Percentiles rank a stretch among this genome's conserved stretches.
phyloP scores from a whole-genome alignment of 805 yeast genomes.

The Metschnikowia kunwiensis region DNA sequence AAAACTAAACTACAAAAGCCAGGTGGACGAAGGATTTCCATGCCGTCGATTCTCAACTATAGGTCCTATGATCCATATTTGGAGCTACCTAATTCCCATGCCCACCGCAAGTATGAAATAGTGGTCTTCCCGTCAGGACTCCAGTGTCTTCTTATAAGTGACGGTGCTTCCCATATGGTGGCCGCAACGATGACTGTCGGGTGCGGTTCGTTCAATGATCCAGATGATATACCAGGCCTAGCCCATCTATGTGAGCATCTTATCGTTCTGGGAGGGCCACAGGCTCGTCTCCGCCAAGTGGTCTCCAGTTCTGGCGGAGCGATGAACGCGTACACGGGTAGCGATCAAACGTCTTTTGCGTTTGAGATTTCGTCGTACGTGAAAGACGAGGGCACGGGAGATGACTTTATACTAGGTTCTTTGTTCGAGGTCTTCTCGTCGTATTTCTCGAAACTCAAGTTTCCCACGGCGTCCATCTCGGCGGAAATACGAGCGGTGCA shows the following conservation, averaged over 20 bases:
- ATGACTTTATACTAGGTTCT: constrained; percentile 41
- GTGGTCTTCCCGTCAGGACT: constrained; percentile 67
- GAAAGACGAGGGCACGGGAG: constrained; percentile 17
- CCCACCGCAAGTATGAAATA: constrained; percentile 41
- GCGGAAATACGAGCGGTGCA: constrained; percentile 60
- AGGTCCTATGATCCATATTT: constrained; percentile 6
- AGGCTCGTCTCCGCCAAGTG: constrained; percentile 39
- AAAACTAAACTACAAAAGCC: too few relatives aligned
- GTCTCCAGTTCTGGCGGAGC: constrained; percentile 57
- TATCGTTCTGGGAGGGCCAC: constrained; percentile 39
- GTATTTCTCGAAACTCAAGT: constrained; percentile 49
- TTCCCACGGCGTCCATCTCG: constrained; percentile 39
- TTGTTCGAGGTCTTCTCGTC: constrained; percentile 49
- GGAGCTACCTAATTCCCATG: constrained; percentile 32
- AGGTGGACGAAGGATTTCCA: too few relatives aligned
- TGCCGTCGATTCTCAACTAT: constrained; percentile 5
- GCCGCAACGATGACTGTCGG: constrained; percentile 74
- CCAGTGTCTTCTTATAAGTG: constrained; percentile 66
- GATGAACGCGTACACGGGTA: constrained; percentile 66
- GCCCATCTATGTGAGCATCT: constrained; percentile 91
- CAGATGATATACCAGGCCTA: constrained; percentile 64
- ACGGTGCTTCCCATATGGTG: constrained; percentile 60
- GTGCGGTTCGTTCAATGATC: constrained; percentile 80
- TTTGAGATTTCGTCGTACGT: constrained; percentile 55
- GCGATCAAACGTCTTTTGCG: constrained; percentile 61